Conservation (phyloP, 257 asterid genomes). For the Euphrasia confusa region DNA sequence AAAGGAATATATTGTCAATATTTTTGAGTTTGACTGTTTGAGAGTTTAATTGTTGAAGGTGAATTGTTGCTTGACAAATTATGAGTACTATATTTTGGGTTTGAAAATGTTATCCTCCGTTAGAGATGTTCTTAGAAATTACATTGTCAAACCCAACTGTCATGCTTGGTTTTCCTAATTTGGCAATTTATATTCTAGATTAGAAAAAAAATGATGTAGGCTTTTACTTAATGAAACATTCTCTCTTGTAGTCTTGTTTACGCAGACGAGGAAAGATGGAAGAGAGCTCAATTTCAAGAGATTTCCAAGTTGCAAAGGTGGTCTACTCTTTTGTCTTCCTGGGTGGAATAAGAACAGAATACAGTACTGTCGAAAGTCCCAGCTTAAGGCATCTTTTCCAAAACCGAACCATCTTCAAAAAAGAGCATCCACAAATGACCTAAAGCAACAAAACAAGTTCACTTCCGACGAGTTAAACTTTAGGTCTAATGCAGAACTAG, state of each 20-base stretch:
- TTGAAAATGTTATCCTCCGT: too few relatives aligned
- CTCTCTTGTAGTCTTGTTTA: slow-evolving; percentile 16
- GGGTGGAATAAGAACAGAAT: slow-evolving; percentile 95
- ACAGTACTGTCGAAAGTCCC: slow-evolving; percentile 63
- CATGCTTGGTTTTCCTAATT: slow-evolving; percentile 9
- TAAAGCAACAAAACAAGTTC: slow-evolving; percentile 34
- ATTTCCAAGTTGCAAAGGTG: slow-evolving; percentile 81
- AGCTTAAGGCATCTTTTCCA: slow-evolving; percentile 55
- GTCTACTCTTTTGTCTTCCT: slow-evolving; percentile 66
- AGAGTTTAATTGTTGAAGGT: too few relatives aligned
- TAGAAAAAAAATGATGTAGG: background rate
- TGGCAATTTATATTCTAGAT: background rate
- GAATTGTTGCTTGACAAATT: too few relatives aligned
- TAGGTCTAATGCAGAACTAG: slow-evolving; percentile 26
- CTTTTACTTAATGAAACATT: background rate
- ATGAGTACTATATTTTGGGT: too few relatives aligned
- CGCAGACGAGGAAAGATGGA: slow-evolving; percentile 86
- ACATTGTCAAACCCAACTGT: background rate
- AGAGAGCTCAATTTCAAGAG: slow-evolving; percentile 70
- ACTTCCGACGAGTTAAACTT: slow-evolving; percentile 26
- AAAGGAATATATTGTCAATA: too few relatives aligned
- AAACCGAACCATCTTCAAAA: slow-evolving; percentile 38
- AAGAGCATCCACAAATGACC: slow-evolving; percentile 28
- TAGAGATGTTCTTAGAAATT: background rate
- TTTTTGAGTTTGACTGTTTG: too few relatives aligned